Percentiles rank a stretch among this genome's conserved stretches.
phyloP scores from a whole-genome alignment of 768 basidiomycete genomes.

The Sarcomyxa edulis region DNA sequence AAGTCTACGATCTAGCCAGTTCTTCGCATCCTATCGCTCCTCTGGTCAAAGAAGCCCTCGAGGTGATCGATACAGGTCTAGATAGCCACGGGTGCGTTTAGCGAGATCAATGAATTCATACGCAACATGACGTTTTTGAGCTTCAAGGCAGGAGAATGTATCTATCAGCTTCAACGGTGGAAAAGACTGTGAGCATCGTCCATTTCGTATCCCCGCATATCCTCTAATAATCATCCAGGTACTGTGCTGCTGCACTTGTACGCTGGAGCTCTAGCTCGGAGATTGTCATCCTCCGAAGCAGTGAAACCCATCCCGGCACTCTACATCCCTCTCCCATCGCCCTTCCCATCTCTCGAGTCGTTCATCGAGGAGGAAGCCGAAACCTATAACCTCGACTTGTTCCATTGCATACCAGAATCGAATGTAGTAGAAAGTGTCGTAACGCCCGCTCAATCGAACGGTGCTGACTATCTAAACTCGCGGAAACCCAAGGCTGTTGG shows the following conservation, averaged over 20 bases:
- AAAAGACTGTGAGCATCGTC: slow-evolving; percentile 80
- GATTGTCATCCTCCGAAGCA: slow-evolving; percentile 25
- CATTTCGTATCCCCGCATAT: neutral
- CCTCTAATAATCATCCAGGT: slow-evolving; percentile 42
- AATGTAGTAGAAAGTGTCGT: slow-evolving; percentile 44
- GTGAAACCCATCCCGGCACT: slow-evolving; percentile 56
- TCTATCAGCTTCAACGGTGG: slow-evolving; percentile 98
- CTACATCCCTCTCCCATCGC: slow-evolving; percentile 88
- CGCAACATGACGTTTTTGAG: slow-evolving; percentile 12
- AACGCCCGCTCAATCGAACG: slow-evolving; percentile 17
- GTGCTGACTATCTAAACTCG: slow-evolving; percentile 15
- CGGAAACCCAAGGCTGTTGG: slow-evolving; percentile 33
- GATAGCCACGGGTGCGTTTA: slow-evolving; percentile 75
- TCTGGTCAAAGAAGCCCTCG: slow-evolving; percentile 71
- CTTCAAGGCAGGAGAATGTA: slow-evolving; percentile 55
- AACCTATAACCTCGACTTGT: slow-evolving; percentile 74
- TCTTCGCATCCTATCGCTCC: slow-evolving; percentile 50
- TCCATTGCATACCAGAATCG: slow-evolving; percentile 40
- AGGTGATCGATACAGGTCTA: slow-evolving; percentile 75
- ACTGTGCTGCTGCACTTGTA: slow-evolving; percentile 93
- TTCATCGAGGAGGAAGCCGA: slow-evolving; percentile 68
- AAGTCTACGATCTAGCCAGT: slow-evolving; percentile 59
- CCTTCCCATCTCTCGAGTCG: slow-evolving; percentile 76
- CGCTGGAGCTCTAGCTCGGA: slow-evolving; percentile 61
- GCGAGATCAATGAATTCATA: slow-evolving; percentile 6